Conservation (phyloP, 768 basidiomycete genomes). For the Mycena pura region DNA sequence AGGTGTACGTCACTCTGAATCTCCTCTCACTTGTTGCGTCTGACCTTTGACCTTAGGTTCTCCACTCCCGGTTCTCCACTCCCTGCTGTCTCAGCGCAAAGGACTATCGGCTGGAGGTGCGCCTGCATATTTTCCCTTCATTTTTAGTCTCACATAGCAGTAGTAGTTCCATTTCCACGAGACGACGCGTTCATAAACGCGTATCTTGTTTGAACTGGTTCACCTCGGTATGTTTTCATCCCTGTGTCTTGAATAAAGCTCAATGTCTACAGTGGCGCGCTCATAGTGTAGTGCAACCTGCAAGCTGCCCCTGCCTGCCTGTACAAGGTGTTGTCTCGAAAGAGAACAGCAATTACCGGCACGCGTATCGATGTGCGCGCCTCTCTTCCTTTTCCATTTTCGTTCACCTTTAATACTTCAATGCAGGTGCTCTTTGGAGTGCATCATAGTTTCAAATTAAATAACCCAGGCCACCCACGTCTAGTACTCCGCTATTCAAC, state of each 20-base stretch:
- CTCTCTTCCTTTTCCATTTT: neutral
- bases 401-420: neutral
- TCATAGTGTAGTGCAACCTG: neutral
- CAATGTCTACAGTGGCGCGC: neutral
- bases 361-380: neutral
- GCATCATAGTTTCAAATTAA: slow-evolving; percentile 16
- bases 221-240: neutral
- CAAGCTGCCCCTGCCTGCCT: neutral
- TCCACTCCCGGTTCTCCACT: no score
- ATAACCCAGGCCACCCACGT: slow-evolving; percentile 18
- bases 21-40: no score
- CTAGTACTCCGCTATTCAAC: slow-evolving; percentile 1
- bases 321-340: neutral
- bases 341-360: neutral
- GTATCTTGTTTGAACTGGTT: neutral
- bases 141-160: neutral
- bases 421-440: neutral
- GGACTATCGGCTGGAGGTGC: slow-evolving; percentile 7
- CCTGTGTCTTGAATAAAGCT: neutral
- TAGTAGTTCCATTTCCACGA: neutral
- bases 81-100: no score
- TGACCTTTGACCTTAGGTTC: no score
- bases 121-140: neutral
- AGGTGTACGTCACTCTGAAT: no score
- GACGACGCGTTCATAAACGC: neutral